These are phyloP conservation scores for Lactarius evosmus DNA, from an alignment of 768 basidiomycete species.

Conservation along the genomic window DNA sequence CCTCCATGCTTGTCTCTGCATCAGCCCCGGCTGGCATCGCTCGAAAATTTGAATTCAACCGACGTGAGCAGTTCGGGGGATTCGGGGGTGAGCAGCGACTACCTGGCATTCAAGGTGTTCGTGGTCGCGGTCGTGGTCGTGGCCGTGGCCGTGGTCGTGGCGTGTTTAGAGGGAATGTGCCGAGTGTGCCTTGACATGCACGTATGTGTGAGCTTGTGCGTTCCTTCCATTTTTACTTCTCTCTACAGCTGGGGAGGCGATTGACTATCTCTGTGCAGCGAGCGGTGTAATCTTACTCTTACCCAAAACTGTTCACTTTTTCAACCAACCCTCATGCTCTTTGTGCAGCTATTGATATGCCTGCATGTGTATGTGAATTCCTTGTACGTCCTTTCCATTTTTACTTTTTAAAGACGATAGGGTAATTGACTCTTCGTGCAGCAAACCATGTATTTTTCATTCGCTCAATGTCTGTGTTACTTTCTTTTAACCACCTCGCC, in stretches of 20 bases:
- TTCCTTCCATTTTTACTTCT: not conserved
- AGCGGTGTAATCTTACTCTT: too few species aligned
- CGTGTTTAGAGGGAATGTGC: not conserved
- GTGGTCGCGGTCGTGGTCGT: not conserved
- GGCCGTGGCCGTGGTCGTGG: not conserved
- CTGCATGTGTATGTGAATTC: not conserved
- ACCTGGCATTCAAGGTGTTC: not conserved
- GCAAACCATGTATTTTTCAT: not conserved
- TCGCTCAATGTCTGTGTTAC: too few species aligned
- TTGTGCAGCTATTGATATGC: too few species aligned
- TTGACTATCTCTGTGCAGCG: too few species aligned
- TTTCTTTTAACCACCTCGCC: too few species aligned
- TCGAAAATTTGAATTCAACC: not conserved
- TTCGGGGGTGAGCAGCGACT: not conserved
- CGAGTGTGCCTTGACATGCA: not conserved
- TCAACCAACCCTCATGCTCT: too few species aligned
- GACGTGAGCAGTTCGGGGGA: not conserved
- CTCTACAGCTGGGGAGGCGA: too few species aligned
- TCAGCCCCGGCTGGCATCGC: not conserved
- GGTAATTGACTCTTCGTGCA: not conserved
- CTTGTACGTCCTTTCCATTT: not conserved
- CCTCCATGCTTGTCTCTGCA: not conserved
- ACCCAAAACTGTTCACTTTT: too few species aligned
- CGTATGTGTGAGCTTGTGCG: not conserved
- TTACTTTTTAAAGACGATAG: not conserved